Conservation (phyloP, 306 rosid genomes). For the Fragaria iinumae region DNA sequence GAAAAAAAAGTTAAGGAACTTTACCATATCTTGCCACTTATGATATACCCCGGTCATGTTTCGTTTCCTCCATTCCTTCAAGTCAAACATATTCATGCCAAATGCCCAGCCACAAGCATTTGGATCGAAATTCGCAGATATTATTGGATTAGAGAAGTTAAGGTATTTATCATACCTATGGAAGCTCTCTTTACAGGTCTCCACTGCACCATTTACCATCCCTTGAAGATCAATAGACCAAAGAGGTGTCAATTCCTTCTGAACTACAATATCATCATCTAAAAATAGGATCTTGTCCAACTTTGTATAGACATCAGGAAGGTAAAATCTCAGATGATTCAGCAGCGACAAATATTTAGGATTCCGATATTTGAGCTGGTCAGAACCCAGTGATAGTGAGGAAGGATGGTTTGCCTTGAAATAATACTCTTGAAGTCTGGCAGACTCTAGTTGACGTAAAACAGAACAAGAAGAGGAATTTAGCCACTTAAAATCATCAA, state of each 20-base stretch:
- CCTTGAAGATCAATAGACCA: conserved; percentile 90
- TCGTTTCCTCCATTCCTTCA: conserved; percentile 91
- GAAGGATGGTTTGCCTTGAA: conserved; percentile 92
- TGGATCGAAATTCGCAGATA: conserved; percentile 78
- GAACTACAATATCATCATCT: conserved; percentile 97
- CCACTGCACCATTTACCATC: conserved; percentile 96
- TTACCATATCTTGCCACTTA: conserved; percentile 93
- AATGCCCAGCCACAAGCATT: conserved; percentile 99
- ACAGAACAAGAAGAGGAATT: conserved; percentile 97
- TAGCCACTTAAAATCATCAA: conserved; percentile 95
- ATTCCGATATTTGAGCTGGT: conserved; percentile 86
- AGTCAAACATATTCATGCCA: conserved; percentile 94
- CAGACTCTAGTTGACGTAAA: conserved; percentile 91
- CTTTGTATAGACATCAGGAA: conserved; percentile 93
- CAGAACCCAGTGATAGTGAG: conserved; percentile 76
- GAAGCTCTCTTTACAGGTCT: conserved; percentile 98
- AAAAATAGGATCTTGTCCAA: conserved; percentile 84
- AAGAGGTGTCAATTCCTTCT: conserved; percentile 84
- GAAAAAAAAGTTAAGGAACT: conserved; percentile 22
- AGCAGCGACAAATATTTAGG: conserved; percentile 95
- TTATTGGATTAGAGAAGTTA: conserved; percentile 81
- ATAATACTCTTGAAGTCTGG: conserved; percentile 87
- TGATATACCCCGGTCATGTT: conserved; percentile 93
- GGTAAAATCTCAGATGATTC: conserved; percentile 92
- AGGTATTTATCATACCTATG: conserved; percentile 98